Evolutionary conservation across 1,284 basidiomycete species (phyloP), one percentile per base, ranked within the genome.

Genomic region (Ceratobasidium sp.): DNA sequence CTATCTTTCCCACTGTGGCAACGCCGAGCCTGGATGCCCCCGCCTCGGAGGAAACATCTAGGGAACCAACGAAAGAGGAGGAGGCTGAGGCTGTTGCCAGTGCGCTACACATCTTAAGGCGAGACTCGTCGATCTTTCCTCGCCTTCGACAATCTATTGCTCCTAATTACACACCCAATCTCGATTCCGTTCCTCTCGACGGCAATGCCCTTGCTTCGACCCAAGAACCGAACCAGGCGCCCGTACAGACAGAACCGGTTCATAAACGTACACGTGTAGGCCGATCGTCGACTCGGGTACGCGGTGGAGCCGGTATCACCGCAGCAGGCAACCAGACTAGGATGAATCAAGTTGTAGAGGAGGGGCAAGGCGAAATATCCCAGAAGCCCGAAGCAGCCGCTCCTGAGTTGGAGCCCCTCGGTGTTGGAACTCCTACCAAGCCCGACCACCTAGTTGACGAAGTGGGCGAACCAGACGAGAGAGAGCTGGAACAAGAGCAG

Each of bases 211-310:
- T 48, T 14, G n/a, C 44, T 20, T 16, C 44, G 18, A 6, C 16
- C 8, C 38, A 64, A 18, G 60, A 62, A 64, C 68, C 50, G 16
- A 27, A 27, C 6, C 14, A 46, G 10, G 38, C 54, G 18, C 23
- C 35, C 14, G n/a, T 18, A 16, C 55, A 30, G n/a, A 18, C 38
- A 12, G 73, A 75, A 50, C 60, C 62, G 7, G 59, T 62, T 48
- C 73, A 62, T 8, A 75, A 65, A 62, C 73, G 73, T 33, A 75
- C 73, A 6, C 73, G 73, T 55, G 73, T 75, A 6, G 73, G 73
- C 16, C 60, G 73, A 27, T 14, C 33, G 18, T 75, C 73, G 62
- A 69, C 66, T 1, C 62, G 73, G 38, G 60, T 50, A 20, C 60
- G 62, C 5, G 73, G 73, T 38, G 73, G 73, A 30, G 60, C 73